Evolutionary conservation across 306 rosid species (phyloP), one percentile per base, ranked within the genome.

Genomic region (Vicia villosa): DNA sequence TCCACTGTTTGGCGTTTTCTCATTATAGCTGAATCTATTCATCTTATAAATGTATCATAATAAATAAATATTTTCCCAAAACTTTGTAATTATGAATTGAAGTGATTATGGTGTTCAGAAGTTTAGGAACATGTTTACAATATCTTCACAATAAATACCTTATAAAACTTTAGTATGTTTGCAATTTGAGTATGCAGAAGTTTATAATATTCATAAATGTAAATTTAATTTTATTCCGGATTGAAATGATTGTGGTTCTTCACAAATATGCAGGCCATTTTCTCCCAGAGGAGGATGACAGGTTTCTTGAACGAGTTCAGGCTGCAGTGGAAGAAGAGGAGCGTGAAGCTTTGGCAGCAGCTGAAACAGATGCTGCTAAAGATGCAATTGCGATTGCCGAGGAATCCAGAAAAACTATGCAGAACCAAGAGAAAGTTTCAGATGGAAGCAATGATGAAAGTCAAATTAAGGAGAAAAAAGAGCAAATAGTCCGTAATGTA

Each of bases 291-390:
- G 98, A 94, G 83, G 96, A 94, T 47, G 85, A 90, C 80, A 88
- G 84, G 78, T 90, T 86, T 84, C 83, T 90, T 28, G 96, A 90
- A 81, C 85, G 80, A 72, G 95, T 87, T 73, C 88, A 79, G 72
- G 97, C 96, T 60, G 90, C 90, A 5, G 96, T 85, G 69, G 94
- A 94, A 83, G 96, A 86, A 87, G 98, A 94, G 83, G 95, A 94
- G 81, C 98, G 86, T 19, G 94, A 88, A 81, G 91, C 87, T 79
- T 83, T 82, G 75, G 88, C 87, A 79, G 90, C 96, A 68, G 96
- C 90, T 60, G 98, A 81, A 78, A 84, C 87, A 21, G 94, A 80
- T 41, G 90, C 91, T 81, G 90, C 98, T 43, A 88, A 79, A 82
- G 94, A 85, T 70, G 91, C 96, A 68, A 93, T 90, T 82, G 96